Percentiles rank a stretch among this genome's conserved stretches.
Evolutionary conservation across 441 rosid genomes (phyloP).

Genomic region (Pelargonium fulgidum): DNA sequence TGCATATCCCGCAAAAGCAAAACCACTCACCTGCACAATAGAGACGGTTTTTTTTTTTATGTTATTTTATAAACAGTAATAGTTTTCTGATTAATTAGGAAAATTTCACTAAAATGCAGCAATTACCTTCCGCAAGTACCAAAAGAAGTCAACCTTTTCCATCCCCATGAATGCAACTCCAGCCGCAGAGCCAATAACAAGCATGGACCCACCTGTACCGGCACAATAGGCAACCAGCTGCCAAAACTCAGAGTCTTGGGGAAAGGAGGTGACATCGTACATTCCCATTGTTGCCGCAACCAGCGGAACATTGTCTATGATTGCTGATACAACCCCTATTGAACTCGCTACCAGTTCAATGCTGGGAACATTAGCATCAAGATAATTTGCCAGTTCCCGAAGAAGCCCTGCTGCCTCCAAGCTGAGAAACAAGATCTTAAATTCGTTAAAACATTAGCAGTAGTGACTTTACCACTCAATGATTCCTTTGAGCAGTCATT

Average conservation of each 20-base stretch:
- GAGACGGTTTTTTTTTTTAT: neutral
- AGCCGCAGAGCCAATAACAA: slow-evolving; percentile 76
- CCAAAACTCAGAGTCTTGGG: slow-evolving; percentile 86
- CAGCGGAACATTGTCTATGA: slow-evolving; percentile 83
- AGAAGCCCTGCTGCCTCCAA: slow-evolving; percentile 96
- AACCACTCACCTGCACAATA: slow-evolving; percentile 64
- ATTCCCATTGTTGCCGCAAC: slow-evolving; percentile 97
- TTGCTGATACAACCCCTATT: slow-evolving; percentile 73
- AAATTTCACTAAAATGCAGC: neutral
- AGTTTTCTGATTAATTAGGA: neutral
- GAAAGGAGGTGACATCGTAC: slow-evolving; percentile 80
- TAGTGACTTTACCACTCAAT: neutral
- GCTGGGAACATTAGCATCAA: slow-evolving; percentile 68
- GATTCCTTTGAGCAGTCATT: neutral
- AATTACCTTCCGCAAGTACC: slow-evolving; percentile 78
- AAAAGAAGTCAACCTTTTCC: slow-evolving; percentile 90
- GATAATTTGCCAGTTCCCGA: slow-evolving; percentile 77
- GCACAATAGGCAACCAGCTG: slow-evolving; percentile 84
- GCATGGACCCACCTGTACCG: slow-evolving; percentile 90
- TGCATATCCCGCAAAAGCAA: slow-evolving; percentile 87
- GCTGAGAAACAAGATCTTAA: slow-evolving; percentile 28
- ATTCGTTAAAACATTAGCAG: neutral
- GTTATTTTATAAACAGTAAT: neutral
- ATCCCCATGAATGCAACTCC: slow-evolving; percentile 94
- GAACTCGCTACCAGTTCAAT: slow-evolving; percentile 71